Evolutionary conservation across 108 stramenopile species (phyloP).

Genomic region (Stephanodiscus minutulus): DNA sequence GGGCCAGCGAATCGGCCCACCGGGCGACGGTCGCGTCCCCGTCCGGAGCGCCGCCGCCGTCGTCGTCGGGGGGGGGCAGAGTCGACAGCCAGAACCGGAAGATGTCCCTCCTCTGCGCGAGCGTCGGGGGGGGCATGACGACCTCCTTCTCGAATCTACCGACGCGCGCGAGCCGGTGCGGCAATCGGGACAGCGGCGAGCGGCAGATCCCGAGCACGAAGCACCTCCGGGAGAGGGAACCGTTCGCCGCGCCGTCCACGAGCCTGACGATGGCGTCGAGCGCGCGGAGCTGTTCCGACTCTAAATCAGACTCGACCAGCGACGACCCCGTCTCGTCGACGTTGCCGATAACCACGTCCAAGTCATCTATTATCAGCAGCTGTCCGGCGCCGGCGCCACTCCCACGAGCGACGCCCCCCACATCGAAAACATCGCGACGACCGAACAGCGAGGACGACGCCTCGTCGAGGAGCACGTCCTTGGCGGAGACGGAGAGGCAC

Average conservation of each 20-base stretch:
- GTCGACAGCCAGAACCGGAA: constrained; percentile 55
- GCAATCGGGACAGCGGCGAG: constrained; percentile 44
- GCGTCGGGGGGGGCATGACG: constrained; percentile 71
- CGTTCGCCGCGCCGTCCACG: constrained; percentile 45
- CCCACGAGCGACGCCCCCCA: not conserved
- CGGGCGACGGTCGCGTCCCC: not conserved
- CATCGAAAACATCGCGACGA: constrained; percentile 6
- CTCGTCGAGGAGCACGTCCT: constrained; percentile 42
- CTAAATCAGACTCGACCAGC: constrained; percentile 9
- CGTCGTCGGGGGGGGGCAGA: constrained; percentile 18
- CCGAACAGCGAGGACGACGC: constrained; percentile 30
- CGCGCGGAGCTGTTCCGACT: constrained; percentile 57
- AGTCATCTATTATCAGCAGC: constrained; percentile 72
- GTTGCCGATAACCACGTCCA: constrained; percentile 57
- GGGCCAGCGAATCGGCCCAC: constrained; percentile 64
- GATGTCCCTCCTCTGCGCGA: constrained; percentile 61
- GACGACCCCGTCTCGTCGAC: constrained; percentile 31
- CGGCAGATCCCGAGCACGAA: constrained; percentile 65
- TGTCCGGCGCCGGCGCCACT: constrained; percentile 3
- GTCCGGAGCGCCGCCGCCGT: too few relatives aligned
- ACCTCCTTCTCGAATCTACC: constrained; percentile 76
- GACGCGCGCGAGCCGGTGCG: constrained; percentile 57
- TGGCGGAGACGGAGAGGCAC: constrained; percentile 33
- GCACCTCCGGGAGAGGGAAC: not conserved
- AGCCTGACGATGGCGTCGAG: constrained; percentile 56